Evolutionary conservation across 208 protist species (phyloP).

Genomic region (Acanthamoeba lenticulata): DNA sequence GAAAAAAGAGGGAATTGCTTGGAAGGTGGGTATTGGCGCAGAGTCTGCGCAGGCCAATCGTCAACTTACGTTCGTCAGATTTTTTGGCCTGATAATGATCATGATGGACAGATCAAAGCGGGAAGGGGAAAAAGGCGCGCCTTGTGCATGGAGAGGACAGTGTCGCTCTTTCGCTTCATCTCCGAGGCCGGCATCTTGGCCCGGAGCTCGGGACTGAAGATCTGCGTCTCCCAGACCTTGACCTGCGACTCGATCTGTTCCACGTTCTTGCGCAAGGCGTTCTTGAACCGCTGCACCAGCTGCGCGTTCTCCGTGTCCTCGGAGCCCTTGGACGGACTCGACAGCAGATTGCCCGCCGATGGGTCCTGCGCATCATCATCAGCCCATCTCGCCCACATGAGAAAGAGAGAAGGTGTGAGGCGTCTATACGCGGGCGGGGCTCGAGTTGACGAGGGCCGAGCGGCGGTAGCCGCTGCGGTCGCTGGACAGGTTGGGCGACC

Average conservation of each 20-base stretch:
- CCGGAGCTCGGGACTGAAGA: background rate
- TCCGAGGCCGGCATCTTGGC: background rate
- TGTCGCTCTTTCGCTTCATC: background rate
- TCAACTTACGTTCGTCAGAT: no score
- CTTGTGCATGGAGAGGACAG: background rate
- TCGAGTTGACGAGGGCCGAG: background rate
- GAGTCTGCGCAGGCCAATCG: background rate
- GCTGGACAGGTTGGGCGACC: background rate
- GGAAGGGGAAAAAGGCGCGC: background rate
- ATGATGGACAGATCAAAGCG: background rate
- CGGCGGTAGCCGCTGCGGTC: background rate
- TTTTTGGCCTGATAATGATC: no score
- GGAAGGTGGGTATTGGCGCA: background rate
- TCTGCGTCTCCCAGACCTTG: background rate
- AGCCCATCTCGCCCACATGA: no score
- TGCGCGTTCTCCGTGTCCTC: background rate
- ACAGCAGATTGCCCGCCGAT: background rate
- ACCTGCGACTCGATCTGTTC: background rate
- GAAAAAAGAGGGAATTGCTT: background rate
- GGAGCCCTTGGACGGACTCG: background rate
- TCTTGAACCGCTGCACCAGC: slow-evolving; percentile 15
- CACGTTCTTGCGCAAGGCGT: background rate
- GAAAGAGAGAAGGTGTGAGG: background rate
- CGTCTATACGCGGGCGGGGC: background rate
- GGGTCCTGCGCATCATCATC: no score